Percentiles rank a stretch among this genome's conserved stretches.
phyloP scores from a whole-genome alignment of 179 eudicot genomes.

The Heliamphora pulchella region DNA sequence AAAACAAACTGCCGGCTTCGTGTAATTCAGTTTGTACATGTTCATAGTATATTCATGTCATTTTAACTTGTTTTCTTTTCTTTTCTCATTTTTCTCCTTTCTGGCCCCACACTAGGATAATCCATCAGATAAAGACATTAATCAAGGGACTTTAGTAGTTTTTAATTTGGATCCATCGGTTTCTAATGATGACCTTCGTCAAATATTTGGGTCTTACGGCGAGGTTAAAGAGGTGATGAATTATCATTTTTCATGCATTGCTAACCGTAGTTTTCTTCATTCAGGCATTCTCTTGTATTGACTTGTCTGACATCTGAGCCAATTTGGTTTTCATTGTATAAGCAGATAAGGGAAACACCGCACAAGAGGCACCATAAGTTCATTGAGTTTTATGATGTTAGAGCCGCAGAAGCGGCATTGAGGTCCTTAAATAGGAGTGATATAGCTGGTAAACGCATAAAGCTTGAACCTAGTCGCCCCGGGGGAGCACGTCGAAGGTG shows the following conservation, averaged over 20 bases:
- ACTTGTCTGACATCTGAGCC: not conserved
- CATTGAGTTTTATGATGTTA: slow-evolving; percentile 50
- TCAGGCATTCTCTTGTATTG: not conserved
- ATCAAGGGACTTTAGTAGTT: slow-evolving; percentile 54
- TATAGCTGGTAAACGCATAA: slow-evolving; percentile 57
- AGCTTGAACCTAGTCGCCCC: slow-evolving; percentile 57
- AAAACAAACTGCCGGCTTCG: not conserved
- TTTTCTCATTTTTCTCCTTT: not conserved
- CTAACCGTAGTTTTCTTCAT: not conserved
- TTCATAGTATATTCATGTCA: not conserved
- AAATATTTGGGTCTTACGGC: slow-evolving; percentile 49
- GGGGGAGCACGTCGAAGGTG: slow-evolving; percentile 59
- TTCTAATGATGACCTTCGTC: slow-evolving; percentile 46
- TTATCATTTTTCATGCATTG: not conserved
- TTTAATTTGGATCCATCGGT: slow-evolving; percentile 52
- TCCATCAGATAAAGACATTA: slow-evolving; percentile 53
- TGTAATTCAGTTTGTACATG: not conserved
- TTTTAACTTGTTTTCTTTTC: not conserved
- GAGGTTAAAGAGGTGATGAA: slow-evolving; percentile 46
- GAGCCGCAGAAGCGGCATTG: slow-evolving; percentile 55
- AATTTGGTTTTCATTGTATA: slow-evolving; percentile 22
- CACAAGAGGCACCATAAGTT: slow-evolving; percentile 55
- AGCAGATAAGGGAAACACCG: slow-evolving; percentile 58
- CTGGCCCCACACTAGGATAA: slow-evolving; percentile 32
- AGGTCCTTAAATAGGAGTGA: slow-evolving; percentile 49